Evolutionary conservation across 1,284 basidiomycete genomes (phyloP).

Genomic region (Megacollybia platyphylla): DNA sequence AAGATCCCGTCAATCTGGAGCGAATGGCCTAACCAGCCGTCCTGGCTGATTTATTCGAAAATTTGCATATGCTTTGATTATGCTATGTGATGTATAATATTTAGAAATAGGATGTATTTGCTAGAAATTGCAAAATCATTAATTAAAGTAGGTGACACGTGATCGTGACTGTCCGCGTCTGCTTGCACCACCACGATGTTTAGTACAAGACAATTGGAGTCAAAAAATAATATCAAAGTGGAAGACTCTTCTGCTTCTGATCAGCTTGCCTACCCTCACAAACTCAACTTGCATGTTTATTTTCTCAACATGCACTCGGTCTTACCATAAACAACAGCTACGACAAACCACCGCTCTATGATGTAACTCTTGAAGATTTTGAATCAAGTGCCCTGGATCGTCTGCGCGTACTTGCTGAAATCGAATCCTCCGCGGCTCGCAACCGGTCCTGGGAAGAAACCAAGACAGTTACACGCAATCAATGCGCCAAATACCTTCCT

Average conservation of each 20-base stretch:
- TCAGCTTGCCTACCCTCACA: conserved; percentile 39
- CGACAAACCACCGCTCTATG: conserved; percentile 73
- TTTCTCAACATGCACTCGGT: neutral
- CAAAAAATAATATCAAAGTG: neutral
- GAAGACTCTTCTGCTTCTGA: neutral
- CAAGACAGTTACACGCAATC: conserved; percentile 42
- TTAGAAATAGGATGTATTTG: too few relatives aligned
- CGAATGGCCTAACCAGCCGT: conserved; percentile 1
- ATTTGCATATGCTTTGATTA: conserved; percentile 1
- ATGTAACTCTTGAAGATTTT: conserved; percentile 94
- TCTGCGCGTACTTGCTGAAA: conserved; percentile 84
- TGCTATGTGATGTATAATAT: neutral
- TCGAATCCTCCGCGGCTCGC: conserved; percentile 85
- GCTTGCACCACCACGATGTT: neutral
- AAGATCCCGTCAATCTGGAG: conserved; percentile 5
- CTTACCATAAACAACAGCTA: conserved; percentile 41
- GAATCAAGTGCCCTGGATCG: conserved; percentile 87
- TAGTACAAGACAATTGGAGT: neutral
- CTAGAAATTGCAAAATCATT: too few relatives aligned
- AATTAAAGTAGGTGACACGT: neutral
- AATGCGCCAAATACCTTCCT: conserved; percentile 64
- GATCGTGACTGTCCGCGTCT: neutral
- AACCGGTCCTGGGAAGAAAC: conserved; percentile 75
- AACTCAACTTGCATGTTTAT: conserved; percentile 69
- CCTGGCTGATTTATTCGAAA: conserved; percentile 1